These are phyloP conservation scores for Trichoderma atrobrunneum DNA, from an alignment of 2,329 filamentous ascomycete genomes.

Conservation along the genomic window DNA sequence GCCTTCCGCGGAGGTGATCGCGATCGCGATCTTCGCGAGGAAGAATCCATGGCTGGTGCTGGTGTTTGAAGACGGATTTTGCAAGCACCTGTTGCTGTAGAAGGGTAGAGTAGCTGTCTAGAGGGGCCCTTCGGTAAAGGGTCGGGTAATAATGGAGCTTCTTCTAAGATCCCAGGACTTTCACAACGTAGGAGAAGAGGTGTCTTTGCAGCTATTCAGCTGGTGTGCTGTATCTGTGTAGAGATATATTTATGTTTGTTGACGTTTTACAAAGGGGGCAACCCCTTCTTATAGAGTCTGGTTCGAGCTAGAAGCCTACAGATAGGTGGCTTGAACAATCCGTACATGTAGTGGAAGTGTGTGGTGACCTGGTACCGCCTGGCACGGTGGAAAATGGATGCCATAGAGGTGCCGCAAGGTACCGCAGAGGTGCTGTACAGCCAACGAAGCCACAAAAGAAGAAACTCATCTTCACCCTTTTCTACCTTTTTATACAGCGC, in stretches of 20 bases:
- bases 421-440: too few relatives aligned
- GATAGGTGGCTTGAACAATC: not conserved
- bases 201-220: too few relatives aligned
- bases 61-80: not conserved
- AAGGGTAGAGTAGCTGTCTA: not conserved
- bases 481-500: too few relatives aligned
- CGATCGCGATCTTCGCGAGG: constrained; percentile 27
- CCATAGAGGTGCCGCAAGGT: too few relatives aligned
- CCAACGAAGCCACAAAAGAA: too few relatives aligned
- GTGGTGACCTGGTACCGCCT: too few relatives aligned
- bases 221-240: not conserved
- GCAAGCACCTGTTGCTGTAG: not conserved
- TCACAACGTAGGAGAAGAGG: too few relatives aligned
- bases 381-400: too few relatives aligned
- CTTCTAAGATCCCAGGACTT: too few relatives aligned
- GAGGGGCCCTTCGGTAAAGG: not conserved
- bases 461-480: too few relatives aligned
- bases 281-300: not conserved
- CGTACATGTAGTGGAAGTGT: too few relatives aligned
- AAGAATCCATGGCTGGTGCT: constrained; percentile 24
- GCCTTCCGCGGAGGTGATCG: constrained; percentile 28
- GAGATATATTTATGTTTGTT: not conserved
- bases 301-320: not conserved
- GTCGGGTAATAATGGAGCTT: not conserved
- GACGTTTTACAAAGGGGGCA: not conserved